Percentiles rank a stretch among this genome's conserved stretches.
These are phyloP conservation scores for Trichoderma guizhouense DNA, from an alignment of 2,329 filamentous ascomycete species.

Conservation along the genomic window DNA sequence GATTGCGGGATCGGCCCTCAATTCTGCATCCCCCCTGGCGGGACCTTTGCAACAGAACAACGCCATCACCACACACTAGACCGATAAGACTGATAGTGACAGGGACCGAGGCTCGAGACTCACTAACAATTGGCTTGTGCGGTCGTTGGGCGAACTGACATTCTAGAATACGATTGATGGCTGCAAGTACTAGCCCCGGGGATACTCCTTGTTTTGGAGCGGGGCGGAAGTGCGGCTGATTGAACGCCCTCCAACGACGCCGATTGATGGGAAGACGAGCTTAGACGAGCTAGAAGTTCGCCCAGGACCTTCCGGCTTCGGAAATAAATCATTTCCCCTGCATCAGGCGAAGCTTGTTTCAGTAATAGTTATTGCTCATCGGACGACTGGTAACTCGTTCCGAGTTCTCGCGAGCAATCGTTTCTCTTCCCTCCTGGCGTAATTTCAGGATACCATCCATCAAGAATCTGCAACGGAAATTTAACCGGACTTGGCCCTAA, in stretches of 20 bases:
- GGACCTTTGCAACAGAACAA: constrained; percentile 7
- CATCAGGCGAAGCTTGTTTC: background rate
- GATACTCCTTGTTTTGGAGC: constrained; percentile 8
- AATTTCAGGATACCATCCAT: background rate
- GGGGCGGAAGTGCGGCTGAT: constrained; percentile 4
- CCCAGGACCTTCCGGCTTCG: constrained; percentile 7
- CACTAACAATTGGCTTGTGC: background rate
- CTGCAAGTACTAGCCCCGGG: background rate
- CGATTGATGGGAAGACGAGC: background rate
- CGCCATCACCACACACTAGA: background rate
- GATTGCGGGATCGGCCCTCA: background rate
- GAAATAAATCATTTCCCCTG: constrained; percentile 4
- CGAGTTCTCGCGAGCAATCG: background rate
- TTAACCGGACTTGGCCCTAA: background rate
- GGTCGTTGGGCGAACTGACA: background rate
- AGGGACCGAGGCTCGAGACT: background rate
- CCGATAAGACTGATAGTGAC: background rate
- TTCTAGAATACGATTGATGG: background rate
- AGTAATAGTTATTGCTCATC: background rate
- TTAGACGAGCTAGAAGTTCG: constrained; percentile 6
- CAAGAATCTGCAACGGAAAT: background rate
- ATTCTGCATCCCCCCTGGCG: background rate
- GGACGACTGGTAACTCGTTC: background rate
- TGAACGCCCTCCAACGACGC: background rate
- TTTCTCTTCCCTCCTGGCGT: background rate